phyloP scores from a whole-genome alignment of 768 basidiomycete genomes.

The Russula ochroleuca region DNA sequence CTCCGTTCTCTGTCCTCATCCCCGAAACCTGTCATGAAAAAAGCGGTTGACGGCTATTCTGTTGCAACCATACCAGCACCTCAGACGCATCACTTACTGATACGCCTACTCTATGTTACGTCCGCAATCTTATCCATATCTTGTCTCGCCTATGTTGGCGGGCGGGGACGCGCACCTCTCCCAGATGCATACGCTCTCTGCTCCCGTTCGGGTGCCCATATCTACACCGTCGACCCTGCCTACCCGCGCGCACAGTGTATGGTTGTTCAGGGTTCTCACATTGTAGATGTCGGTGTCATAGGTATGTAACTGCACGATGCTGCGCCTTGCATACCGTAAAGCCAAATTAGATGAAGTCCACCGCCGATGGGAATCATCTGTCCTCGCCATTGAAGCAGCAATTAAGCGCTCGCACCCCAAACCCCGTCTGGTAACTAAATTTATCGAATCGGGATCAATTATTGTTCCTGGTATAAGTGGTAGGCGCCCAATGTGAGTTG shows the following conservation, averaged over 20 bases:
- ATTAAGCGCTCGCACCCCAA: constrained; percentile 28
- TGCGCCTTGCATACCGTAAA: constrained; percentile 7
- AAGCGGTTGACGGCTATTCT: constrained; percentile 5
- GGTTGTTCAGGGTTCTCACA: constrained; percentile 47
- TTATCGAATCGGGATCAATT: constrained; percentile 52
- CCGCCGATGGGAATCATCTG: constrained; percentile 37
- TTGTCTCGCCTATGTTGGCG: constrained; percentile 22
- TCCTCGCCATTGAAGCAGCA: constrained; percentile 26
- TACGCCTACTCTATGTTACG: constrained; percentile 26
- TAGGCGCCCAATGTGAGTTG: constrained; percentile 35
- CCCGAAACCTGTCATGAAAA: constrained; percentile 13
- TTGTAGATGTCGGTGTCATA: constrained; percentile 52
- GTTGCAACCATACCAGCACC: background rate
- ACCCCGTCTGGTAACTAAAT: constrained; percentile 41
- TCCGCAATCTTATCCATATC: constrained; percentile 29
- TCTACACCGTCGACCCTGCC: constrained; percentile 64
- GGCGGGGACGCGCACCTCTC: constrained; percentile 18
- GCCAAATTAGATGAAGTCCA: constrained; percentile 40
- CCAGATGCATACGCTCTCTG: constrained; percentile 56
- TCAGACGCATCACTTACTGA: background rate
- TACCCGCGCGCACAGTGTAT: constrained; percentile 58
- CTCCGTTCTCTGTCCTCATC: constrained; percentile 26
- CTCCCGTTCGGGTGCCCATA: constrained; percentile 44
- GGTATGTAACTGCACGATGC: constrained; percentile 40
- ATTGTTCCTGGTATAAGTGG: constrained; percentile 71